These are phyloP conservation scores for Elsinoe batatas DNA, from an alignment of 2,329 filamentous ascomycete genomes.

Conservation along the genomic window DNA sequence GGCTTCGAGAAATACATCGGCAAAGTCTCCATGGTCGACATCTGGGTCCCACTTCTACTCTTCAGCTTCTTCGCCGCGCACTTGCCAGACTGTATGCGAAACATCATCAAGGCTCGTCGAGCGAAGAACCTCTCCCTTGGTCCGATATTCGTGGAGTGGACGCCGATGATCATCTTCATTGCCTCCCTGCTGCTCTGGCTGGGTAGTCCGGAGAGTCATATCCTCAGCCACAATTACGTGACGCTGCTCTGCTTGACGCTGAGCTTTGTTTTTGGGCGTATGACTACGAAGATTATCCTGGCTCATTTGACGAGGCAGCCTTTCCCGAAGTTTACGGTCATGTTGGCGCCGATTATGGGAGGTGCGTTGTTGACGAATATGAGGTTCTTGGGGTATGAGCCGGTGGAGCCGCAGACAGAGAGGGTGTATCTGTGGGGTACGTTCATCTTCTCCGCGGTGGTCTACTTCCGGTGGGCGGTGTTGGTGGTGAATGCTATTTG, in stretches of 20 bases:
- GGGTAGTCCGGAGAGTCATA: constrained; percentile 74
- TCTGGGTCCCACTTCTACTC: constrained; percentile 62
- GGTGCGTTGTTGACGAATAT: constrained; percentile 78
- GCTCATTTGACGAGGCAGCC: constrained; percentile 88
- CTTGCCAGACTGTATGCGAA: constrained; percentile 78
- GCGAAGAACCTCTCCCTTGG: constrained; percentile 62
- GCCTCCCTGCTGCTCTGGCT: constrained; percentile 71
- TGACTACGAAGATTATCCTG: constrained; percentile 98
- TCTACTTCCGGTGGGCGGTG: constrained; percentile 88
- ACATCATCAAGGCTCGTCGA: constrained; percentile 70
- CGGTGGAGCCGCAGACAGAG: constrained; percentile 54
- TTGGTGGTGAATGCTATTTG: constrained; percentile 88
- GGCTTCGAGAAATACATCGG: constrained; percentile 56
- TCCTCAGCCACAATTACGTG: constrained; percentile 76
- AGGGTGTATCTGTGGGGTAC: constrained; percentile 75
- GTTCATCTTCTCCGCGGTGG: constrained; percentile 70
- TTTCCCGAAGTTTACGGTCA: constrained; percentile 93
- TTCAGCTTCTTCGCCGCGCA: constrained; percentile 47
- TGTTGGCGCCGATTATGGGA: constrained; percentile 76
- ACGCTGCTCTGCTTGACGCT: constrained; percentile 87
- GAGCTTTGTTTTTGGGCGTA: constrained; percentile 93
- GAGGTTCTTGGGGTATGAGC: constrained; percentile 61
- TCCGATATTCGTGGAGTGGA: constrained; percentile 88
- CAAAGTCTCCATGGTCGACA: constrained; percentile 66
- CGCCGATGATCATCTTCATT: constrained; percentile 76